These are phyloP conservation scores for Phytophthora megakarya DNA, from an alignment of 352 stramenopile genomes.

Conservation along the genomic window DNA sequence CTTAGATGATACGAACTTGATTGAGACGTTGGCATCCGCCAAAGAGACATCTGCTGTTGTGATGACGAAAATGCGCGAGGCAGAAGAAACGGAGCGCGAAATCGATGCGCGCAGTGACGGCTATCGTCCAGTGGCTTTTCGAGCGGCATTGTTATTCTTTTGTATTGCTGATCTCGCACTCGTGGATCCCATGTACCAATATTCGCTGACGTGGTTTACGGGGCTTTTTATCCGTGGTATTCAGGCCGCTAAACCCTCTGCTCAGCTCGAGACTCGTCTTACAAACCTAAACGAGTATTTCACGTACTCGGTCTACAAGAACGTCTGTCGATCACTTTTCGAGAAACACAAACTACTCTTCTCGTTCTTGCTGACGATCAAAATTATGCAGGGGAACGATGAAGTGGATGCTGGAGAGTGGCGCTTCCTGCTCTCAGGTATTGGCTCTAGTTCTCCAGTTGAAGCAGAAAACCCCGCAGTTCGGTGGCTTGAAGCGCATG, in stretches of 20 bases:
- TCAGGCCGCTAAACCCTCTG: slow-evolving; percentile 67
- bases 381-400: slow-evolving; percentile 88
- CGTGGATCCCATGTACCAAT: slow-evolving; percentile 93
- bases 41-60: slow-evolving; percentile 84
- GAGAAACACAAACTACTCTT: slow-evolving; percentile 95
- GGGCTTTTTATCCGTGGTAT: slow-evolving; percentile 92
- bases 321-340: slow-evolving; percentile 93
- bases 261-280: slow-evolving; percentile 75
- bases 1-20: slow-evolving; percentile 92
- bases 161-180: slow-evolving; percentile 89
- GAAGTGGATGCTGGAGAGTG: slow-evolving; percentile 86
- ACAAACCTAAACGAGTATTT: slow-evolving; percentile 93
- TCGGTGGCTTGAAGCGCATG: slow-evolving; percentile 67
- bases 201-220: slow-evolving; percentile 94
- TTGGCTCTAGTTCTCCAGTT: slow-evolving; percentile 38
- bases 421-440: slow-evolving; percentile 91
- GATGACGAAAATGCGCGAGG: slow-evolving; percentile 91
- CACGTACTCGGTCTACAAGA: slow-evolving; percentile 95
- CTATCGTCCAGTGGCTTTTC: slow-evolving; percentile 89
- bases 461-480: slow-evolving; percentile 34
- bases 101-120: slow-evolving; percentile 88
- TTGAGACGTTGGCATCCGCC: slow-evolving; percentile 87
- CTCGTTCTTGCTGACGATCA: slow-evolving; percentile 90
- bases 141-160: slow-evolving; percentile 90
- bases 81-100: slow-evolving; percentile 90